These are phyloP conservation scores for Mycosphaerella sp. DNA, from an alignment of 2,329 filamentous ascomycete species.

Conservation along the genomic window DNA sequence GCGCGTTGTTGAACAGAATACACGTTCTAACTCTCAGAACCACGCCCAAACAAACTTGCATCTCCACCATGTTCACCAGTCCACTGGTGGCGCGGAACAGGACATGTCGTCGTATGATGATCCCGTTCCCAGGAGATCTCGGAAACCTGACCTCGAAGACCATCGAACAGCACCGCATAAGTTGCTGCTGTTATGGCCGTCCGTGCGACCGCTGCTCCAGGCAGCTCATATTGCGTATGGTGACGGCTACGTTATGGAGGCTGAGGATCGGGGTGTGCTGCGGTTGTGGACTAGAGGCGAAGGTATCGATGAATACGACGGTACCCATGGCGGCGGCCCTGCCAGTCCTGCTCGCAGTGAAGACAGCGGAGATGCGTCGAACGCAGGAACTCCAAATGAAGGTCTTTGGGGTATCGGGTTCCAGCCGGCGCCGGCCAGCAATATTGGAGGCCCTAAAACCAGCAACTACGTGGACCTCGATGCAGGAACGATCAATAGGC, in stretches of 20 bases:
- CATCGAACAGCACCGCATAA: slow-evolving; percentile 88
- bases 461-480: slow-evolving; percentile 52
- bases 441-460: slow-evolving; percentile 46
- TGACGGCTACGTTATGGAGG: slow-evolving; percentile 35
- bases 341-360: slow-evolving; percentile 39
- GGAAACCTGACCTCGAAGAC: slow-evolving; percentile 67
- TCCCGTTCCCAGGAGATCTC: slow-evolving; percentile 21
- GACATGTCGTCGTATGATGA: slow-evolving; percentile 25
- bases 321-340: slow-evolving; percentile 31
- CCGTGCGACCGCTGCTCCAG: slow-evolving; percentile 34
- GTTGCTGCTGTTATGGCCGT: slow-evolving; percentile 61
- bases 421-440: slow-evolving; percentile 27
- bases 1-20: slow-evolving; percentile 24
- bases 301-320: slow-evolving; percentile 36
- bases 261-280: slow-evolving; percentile 35
- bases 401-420: slow-evolving; percentile 49
- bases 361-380: slow-evolving; percentile 28
- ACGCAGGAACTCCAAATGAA: slow-evolving; percentile 41
- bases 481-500: slow-evolving; percentile 43
- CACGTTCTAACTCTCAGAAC: slow-evolving; percentile 8
- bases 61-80: slow-evolving; percentile 3
- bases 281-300: slow-evolving; percentile 36
- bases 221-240: slow-evolving; percentile 25
- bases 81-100: slow-evolving; percentile 10
- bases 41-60: slow-evolving; percentile 10